Evolutionary conservation across 148 eudicot species (phyloP), one percentile per base, ranked within the genome.

Genomic region (Rhododendron mucronatum): DNA sequence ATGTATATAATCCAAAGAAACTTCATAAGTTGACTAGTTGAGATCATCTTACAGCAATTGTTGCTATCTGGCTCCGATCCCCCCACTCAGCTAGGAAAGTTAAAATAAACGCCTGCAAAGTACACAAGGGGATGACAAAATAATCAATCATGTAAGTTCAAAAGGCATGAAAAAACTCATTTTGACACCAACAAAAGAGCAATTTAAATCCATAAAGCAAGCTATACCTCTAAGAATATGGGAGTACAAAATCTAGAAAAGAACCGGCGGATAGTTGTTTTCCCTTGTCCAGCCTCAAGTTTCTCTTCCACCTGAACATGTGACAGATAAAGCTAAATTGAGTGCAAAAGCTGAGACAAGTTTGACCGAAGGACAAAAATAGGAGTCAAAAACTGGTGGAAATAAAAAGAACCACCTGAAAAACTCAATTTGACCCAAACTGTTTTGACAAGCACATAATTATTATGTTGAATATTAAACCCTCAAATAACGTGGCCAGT

Each of bases 11-110:
- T 8, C 45, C 82, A 80, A 61, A 51, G 2, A 74, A 74, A 14
- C 18, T 12, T 75, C 84, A 65, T 11, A 76, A 84, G 82, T 1
- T 41, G 44, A 41, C 44, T 41, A 41, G 44, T 84, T 47, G 75
- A 86, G 45, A 84, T 51, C 30, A 87, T 81, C 98, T 94, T 93
- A 97, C 99, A 75, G 99, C 99, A 91, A 97, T 97, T 82, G 98
- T 97, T 21, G 99, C 99, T 63, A 95, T 97, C 91, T 97, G 99
- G 89, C 99, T 97, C 87, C 98, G 98, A 85, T 97, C 99, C 6
- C 99, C 99, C 99, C 99, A 97, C 86, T 97, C 99, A 20, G 99
- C 99, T 82, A 97, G 89, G 91, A 97, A 97, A 81, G 98, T 97
- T 89, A 97, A 93, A 73, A 97, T 95, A 81, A 97, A 97, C 8